Conservation (phyloP, 1,139 yeast species). For the Sugiyamaella japonica region DNA sequence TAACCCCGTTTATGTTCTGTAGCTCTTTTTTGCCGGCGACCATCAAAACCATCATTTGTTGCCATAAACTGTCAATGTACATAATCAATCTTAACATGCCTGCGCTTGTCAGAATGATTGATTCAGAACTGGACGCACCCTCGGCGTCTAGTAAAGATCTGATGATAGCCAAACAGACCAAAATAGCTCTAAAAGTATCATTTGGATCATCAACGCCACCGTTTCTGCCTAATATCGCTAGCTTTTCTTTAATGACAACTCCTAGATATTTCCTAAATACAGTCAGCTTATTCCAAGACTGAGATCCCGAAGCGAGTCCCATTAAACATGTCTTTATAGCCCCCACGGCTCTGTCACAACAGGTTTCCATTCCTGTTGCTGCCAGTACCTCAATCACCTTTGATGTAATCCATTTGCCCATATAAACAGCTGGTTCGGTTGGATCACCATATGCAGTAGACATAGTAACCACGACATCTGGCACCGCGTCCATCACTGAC, state of each 20-base stretch:
- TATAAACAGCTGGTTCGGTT: conserved; percentile 1
- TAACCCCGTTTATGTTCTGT: background rate
- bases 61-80: conserved; percentile 8
- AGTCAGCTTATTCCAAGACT: conserved; percentile 3
- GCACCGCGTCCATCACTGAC: background rate
- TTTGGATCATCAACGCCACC: background rate
- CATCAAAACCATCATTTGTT: background rate
- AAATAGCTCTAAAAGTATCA: background rate
- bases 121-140: background rate
- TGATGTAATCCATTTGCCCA: conserved; percentile 10
- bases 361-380: background rate
- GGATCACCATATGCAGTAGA: background rate
- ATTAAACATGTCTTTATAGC: background rate
- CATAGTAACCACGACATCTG: conserved; percentile 2
- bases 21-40: background rate
- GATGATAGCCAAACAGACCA: conserved; percentile 1
- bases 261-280: conserved; percentile 5
- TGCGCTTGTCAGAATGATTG: conserved; percentile 1
- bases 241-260: background rate
- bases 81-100: background rate
- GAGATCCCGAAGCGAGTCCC: background rate
- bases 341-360: background rate
- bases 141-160: conserved; percentile 7
- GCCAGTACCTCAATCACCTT: background rate
- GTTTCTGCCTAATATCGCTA: background rate